A percentile compares a stretch with the other conserved stretches of the same genome.
Evolutionary conservation across 2,329 filamentous ascomycete genomes (phyloP).

Genomic region (Penicillium sp.): DNA sequence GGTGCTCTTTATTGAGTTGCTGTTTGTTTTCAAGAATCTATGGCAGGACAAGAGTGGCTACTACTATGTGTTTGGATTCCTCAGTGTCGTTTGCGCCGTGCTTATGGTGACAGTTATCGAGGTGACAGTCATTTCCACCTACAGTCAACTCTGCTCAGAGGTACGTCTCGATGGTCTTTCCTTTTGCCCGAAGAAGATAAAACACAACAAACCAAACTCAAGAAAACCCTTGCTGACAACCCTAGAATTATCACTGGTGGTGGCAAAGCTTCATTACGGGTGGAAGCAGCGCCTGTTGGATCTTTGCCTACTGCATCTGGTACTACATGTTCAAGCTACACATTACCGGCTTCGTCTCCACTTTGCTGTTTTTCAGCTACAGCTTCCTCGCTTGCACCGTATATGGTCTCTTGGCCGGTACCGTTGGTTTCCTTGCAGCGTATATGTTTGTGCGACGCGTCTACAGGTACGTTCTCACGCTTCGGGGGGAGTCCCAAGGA

Average conservation of each 20-base stretch:
- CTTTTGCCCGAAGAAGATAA: neutral
- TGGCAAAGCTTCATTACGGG: constrained; percentile 82
- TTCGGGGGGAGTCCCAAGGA: neutral
- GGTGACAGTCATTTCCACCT: constrained; percentile 76
- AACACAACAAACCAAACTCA: no score
- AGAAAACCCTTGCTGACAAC: neutral
- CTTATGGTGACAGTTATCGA: constrained; percentile 72
- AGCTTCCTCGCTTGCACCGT: constrained; percentile 74
- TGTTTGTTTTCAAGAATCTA: constrained; percentile 79
- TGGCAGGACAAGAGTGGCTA: constrained; percentile 90
- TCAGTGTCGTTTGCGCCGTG: constrained; percentile 67
- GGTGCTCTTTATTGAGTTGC: constrained; percentile 79
- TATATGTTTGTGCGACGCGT: constrained; percentile 80
- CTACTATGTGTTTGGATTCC: constrained; percentile 86
- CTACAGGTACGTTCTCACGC: constrained; percentile 57
- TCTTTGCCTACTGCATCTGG: constrained; percentile 77
- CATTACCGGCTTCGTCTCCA: constrained; percentile 72
- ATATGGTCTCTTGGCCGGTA: constrained; percentile 75
- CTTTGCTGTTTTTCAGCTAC: constrained; percentile 78
- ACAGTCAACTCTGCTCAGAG: constrained; percentile 75
- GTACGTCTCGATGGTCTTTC: constrained; percentile 31
- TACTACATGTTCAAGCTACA: constrained; percentile 77
- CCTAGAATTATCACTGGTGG: constrained; percentile 79
- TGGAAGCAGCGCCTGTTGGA: constrained; percentile 69
- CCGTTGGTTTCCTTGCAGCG: constrained; percentile 75